Evolutionary conservation across 352 stramenopile genomes (phyloP).

Genomic region (Phytopythium delawarense): DNA sequence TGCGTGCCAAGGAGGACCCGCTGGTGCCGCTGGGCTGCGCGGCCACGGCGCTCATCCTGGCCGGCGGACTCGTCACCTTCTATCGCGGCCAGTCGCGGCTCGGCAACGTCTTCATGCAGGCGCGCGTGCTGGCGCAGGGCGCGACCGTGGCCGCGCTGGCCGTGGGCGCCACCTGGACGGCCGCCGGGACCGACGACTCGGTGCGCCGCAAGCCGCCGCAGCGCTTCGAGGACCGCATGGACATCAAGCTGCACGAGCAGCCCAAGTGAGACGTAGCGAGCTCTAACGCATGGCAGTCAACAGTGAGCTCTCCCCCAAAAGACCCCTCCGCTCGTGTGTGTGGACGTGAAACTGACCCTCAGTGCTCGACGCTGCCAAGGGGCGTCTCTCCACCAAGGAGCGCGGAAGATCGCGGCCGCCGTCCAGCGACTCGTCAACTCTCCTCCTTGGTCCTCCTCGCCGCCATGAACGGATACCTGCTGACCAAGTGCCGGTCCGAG

Average conservation of each 20-base stretch:
- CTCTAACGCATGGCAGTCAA: background rate
- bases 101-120: slow-evolving; percentile 83
- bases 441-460: background rate
- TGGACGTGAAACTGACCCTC: too few relatives aligned
- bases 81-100: slow-evolving; percentile 68
- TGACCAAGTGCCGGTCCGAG: slow-evolving; percentile 62
- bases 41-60: slow-evolving; percentile 55
- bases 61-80: slow-evolving; percentile 70
- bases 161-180: slow-evolving; percentile 19
- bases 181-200: background rate
- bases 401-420: too few relatives aligned
- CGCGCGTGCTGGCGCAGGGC: slow-evolving; percentile 64
- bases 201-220: slow-evolving; percentile 5
- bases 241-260: slow-evolving; percentile 50
- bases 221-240: slow-evolving; percentile 67
- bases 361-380: too few relatives aligned
- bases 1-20: slow-evolving; percentile 65
- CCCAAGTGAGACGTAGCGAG: slow-evolving; percentile 12
- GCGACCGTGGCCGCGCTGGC: slow-evolving; percentile 66
- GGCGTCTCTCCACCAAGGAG: too few relatives aligned
- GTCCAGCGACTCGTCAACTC: too few relatives aligned
- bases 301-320: too few relatives aligned
- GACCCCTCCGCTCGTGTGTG: too few relatives aligned
- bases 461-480: slow-evolving; percentile 67
- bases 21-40: slow-evolving; percentile 70